Base-by-base conservation (phyloP, 805 yeast genomes). In the Zygoascus bituminiphila region DNA sequence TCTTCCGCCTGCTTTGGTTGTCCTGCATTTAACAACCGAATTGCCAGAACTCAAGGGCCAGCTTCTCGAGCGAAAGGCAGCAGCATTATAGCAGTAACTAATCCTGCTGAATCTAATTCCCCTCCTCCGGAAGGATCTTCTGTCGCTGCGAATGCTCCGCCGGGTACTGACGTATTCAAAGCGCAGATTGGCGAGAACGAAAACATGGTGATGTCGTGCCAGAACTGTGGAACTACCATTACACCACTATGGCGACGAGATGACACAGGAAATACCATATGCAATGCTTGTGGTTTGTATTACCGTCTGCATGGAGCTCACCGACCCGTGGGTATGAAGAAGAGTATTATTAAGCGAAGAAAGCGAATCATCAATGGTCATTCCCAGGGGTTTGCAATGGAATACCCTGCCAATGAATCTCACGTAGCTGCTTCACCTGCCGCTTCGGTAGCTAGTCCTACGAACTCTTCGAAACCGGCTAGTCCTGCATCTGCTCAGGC, bases 231-330 rank as follows among this genome's bases (percentile, higher is more conserved):
- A 2, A 83, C 93, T 10, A 86, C 93, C 1, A 83, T 84, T 49
- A 86, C 95, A 0, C 95, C 95, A 0, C 67, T 86, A 10, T 86
- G 95, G 95, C 73, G 95, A 61, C 70, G 95, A 52, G 89, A 85
- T 61, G 88, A 80, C 54, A 73, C 72, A 5, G 95, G 95, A 3
- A 81, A 85, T 57, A 83, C 88, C 22, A 85, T 87, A 21, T 86
- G 95, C 70, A 86, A 86, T 59, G 95, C 95, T 0, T 86, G 95
- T 67, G 95, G 74, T 12, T 66, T 87, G 25, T 87, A 86, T 63
- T 81, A 78, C 63, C 70, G 80, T 50, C 72, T 87, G 39, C 94
- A 85, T 59, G 89, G 91, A 0, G 70, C 71, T 36, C 88, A 83
- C 57, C 71, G 95, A 44, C 95, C 95, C 1, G 80, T 79, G 15